These are phyloP conservation scores for Magnaporthiopsis incrustans DNA, from an alignment of 2,329 filamentous ascomycete genomes.

Conservation along the genomic window DNA sequence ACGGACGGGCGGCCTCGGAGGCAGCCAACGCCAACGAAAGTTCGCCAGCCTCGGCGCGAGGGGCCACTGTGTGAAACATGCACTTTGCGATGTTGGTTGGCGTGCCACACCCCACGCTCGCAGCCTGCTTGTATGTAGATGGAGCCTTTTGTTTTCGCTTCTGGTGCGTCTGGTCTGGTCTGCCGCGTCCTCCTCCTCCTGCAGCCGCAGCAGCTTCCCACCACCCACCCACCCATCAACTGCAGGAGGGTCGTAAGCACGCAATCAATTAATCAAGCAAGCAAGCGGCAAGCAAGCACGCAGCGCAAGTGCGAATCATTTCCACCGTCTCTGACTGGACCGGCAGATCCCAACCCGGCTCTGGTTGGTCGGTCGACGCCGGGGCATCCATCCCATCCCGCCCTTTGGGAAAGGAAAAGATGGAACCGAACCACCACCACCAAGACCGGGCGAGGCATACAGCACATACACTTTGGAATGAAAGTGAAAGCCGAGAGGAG, in stretches of 20 bases:
- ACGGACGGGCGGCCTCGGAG: neutral
- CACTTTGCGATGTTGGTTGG: neutral
- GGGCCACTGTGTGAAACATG: neutral
- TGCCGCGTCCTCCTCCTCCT: neutral
- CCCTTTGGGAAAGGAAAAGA: no score
- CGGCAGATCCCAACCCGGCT: neutral
- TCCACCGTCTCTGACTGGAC: neutral
- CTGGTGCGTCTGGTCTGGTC: neutral
- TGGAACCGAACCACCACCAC: no score
- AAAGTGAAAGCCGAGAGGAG: neutral
- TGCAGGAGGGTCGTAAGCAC: neutral
- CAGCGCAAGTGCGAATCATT: neutral
- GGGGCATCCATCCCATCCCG: no score
- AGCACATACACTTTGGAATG: neutral
- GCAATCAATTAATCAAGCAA: no score
- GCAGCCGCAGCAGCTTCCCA: neutral
- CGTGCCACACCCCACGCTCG: neutral
- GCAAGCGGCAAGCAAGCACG: neutral
- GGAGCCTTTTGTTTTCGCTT: neutral
- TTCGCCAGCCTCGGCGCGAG: neutral
- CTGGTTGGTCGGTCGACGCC: no score
- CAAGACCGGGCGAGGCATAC: neutral
- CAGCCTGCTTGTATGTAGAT: neutral
- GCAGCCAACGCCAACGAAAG: neutral
- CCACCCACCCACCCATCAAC: neutral